Evolutionary conservation across 2,329 filamentous ascomycete genomes (phyloP), one percentile per base, ranked within the genome.

Genomic region (Paraconiothyrium brasiliense): DNA sequence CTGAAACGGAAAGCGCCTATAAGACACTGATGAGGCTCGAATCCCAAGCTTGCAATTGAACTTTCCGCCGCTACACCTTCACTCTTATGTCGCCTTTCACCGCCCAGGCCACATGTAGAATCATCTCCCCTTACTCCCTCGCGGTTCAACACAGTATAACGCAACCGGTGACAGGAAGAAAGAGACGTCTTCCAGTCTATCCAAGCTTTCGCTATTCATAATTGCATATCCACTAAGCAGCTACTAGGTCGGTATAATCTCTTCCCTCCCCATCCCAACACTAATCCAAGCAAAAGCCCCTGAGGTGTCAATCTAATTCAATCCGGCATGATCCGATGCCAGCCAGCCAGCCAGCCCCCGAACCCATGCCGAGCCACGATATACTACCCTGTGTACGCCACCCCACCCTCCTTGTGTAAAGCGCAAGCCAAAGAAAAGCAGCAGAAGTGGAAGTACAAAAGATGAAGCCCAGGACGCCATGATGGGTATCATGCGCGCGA

Each of bases 401-500:
- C 20, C 22, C 35, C 20, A 24, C 3, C 20, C 37, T 37, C 30
- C 10, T 16, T 44, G 43, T 35, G 14, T 35, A 32, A 54, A n/a
- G 11, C 32, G 34, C 24, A 35, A 54, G 27, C 27, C n/a, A 11
- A 54, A 27, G 22, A n/a, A 20, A 54, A 43, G 24, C 13, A 13
- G 22, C 22, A 16, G 37, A 30, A 30, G 37, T 43, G 11, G 2
- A 41, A 54, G 16, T n/a, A 22, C 50, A 14, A 43, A n/a, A 43
- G 14, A 27, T n/a, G 14, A 41, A 47, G 43, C 44, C 54, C 43
- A 49, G 49, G 44, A 49, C 44, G 54, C 54, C 54, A 49, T 58
- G 34, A 52, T 16, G 37, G 61, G 56, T 64, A 64, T 64, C 59
- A 61, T 61, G 39, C 49, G 58, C 49, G 50, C 35, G 20, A 32